phyloP scores from a whole-genome alignment of 768 basidiomycete genomes.

The Dacryopinax primogenitus region DNA sequence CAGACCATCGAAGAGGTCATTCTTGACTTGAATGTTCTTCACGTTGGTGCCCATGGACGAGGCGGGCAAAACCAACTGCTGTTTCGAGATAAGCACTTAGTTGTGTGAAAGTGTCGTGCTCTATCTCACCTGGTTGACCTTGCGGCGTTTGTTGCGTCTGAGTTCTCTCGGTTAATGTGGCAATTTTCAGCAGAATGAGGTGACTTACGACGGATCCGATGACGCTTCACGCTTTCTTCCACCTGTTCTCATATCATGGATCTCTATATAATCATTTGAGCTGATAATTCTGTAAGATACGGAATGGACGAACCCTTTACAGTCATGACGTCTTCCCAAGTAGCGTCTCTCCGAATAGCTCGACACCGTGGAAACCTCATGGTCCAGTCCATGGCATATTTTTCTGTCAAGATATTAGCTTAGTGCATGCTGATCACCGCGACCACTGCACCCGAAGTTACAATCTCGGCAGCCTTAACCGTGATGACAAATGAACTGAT shows the following conservation, averaged over 20 bases:
- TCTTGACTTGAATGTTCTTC: constrained; percentile 45
- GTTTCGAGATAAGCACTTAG: background rate
- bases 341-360: constrained; percentile 64
- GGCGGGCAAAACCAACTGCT: constrained; percentile 39
- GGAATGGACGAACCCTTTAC: constrained; percentile 39
- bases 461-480: constrained; percentile 89
- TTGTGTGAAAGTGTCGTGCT: background rate
- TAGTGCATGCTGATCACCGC: background rate
- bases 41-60: constrained; percentile 49
- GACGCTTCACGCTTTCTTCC: constrained; percentile 41
- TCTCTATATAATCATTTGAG: constrained; percentile 29
- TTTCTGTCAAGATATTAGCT: constrained; percentile 36
- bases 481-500: constrained; percentile 82
- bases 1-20: constrained; percentile 56
- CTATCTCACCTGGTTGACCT: constrained; percentile 18
- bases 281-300: background rate
- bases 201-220: background rate
- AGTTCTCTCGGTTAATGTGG: background rate
- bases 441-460: constrained; percentile 42
- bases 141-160: constrained; percentile 12
- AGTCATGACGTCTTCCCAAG: constrained; percentile 56
- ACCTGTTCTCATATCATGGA: constrained; percentile 56
- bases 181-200: background rate
- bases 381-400: constrained; percentile 73
- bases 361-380: constrained; percentile 90